Evolutionary conservation across 176 grass and related monocot genomes (phyloP), one percentile per base, ranked within the genome.

Genomic region (Chrysopogon serrulatus): DNA sequence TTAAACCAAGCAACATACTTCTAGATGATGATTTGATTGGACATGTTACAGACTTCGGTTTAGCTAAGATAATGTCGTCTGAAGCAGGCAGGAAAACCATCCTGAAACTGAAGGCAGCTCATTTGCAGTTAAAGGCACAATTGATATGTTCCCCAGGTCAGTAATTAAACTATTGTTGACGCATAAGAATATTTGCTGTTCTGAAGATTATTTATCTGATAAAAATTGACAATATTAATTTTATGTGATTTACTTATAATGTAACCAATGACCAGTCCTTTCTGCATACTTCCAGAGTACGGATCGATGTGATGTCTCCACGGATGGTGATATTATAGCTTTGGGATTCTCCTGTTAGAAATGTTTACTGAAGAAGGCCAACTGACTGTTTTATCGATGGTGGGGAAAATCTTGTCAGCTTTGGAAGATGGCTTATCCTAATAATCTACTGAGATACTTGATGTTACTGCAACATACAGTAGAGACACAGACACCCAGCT

Each of bases 1-100:
- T 90, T 24, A 93, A 92, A 77, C 87, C 87, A 34, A 86, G 87
- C 77, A 92, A 92, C 12, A 78, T 92, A 59, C 87, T 89, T 80
- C 90, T 93, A 23, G 87, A 81, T 72, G 84, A 90, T 81, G 68
- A 90, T 27, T 72, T 93, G 76, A 62, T 34, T 64, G 91, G 84
- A 35, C 87, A 74, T 41, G 74, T 93, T 19, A 81, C 68, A 8
- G 87, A 90, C 74, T 93, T 93, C n/a, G 91, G 91, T 18, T 18
- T 93, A 24, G 67, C 87, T 49, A 90, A 73, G 48, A 78, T 90
- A 83, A 56, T 78, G 53, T 10, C 78, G 15, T 11, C 62, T 44
- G 68, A 57, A 82, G 43, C 60, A 54, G 49, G 10, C 82, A 84
- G 40, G 16, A 61, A 26, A 65, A 66, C 15, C n/a, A n/a, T 28